A percentile compares a stretch with the other conserved stretches of the same genome.
Conservation (phyloP, 768 basidiomycete genomes). For the Hypsizygus marmoreus region DNA sequence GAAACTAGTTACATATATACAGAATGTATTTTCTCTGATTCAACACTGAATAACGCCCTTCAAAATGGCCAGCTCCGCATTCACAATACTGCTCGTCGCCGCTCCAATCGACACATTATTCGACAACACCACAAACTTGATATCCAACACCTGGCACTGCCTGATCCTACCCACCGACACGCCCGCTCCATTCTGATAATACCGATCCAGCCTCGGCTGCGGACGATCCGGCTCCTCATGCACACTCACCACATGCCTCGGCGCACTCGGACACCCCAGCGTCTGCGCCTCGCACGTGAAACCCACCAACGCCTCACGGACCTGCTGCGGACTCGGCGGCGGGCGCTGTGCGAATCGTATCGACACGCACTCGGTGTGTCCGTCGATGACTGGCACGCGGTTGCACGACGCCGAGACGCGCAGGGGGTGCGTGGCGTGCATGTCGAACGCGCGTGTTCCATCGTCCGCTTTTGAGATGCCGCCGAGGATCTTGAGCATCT, state of each 20-base stretch:
- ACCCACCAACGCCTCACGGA: constrained; percentile 73
- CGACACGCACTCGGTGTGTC: constrained; percentile 90
- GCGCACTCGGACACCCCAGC: constrained; percentile 82
- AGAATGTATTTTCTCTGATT: background rate
- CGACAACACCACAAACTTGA: constrained; percentile 91
- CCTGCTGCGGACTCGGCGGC: constrained; percentile 84
- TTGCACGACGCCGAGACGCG: constrained; percentile 92
- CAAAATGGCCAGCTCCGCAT: constrained; percentile 91
- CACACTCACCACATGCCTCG: constrained; percentile 82
- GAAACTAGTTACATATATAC: too few relatives aligned
- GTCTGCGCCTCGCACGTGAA: constrained; percentile 79
- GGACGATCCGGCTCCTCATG: constrained; percentile 93
- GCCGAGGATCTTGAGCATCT: constrained; percentile 95
- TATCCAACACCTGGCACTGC: constrained; percentile 88
- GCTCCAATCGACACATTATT: constrained; percentile 97
- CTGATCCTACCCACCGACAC: constrained; percentile 90
- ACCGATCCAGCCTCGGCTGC: constrained; percentile 90
- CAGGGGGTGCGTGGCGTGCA: constrained; percentile 80
- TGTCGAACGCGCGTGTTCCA: constrained; percentile 71
- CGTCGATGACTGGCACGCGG: constrained; percentile 94
- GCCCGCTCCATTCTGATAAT: constrained; percentile 88
- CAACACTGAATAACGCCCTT: constrained; percentile 47
- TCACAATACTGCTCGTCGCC: constrained; percentile 95
- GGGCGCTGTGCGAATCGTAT: constrained; percentile 80
- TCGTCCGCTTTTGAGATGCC: constrained; percentile 63